Percentiles rank a stretch among this genome's conserved stretches.
phyloP scores from a whole-genome alignment of 2,329 filamentous ascomycete genomes.

The Alternaria tenuissima region DNA sequence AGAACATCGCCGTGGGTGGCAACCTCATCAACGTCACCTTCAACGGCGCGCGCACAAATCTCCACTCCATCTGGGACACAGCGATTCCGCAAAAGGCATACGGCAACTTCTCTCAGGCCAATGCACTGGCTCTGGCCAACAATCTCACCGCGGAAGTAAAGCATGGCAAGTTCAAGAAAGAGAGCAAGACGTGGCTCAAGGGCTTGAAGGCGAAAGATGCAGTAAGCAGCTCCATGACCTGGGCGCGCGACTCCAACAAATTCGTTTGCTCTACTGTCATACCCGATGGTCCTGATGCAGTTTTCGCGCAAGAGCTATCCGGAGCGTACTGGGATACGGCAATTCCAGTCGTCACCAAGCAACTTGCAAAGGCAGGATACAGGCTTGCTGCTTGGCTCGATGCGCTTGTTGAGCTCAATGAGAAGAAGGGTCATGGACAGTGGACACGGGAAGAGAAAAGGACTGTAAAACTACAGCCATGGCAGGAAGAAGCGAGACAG shows the following conservation, averaged over 20 bases:
- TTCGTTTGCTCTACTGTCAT: slow-evolving; percentile 55
- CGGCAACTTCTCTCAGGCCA: slow-evolving; percentile 50
- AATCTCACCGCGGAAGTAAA: slow-evolving; percentile 51
- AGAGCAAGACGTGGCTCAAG: slow-evolving; percentile 46
- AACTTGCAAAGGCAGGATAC: slow-evolving; percentile 55
- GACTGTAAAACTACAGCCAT: slow-evolving; percentile 31
- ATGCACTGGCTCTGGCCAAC: slow-evolving; percentile 51
- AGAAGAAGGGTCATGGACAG: slow-evolving; percentile 19
- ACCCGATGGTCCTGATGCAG: slow-evolving; percentile 48
- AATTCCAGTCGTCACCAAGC: slow-evolving; percentile 51
- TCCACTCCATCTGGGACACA: slow-evolving; percentile 57
- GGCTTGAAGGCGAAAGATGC: slow-evolving; percentile 50
- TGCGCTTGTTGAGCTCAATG: slow-evolving; percentile 33
- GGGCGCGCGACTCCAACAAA: slow-evolving; percentile 55
- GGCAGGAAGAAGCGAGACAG: slow-evolving; percentile 39
- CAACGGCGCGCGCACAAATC: slow-evolving; percentile 51
- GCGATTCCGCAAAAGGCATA: slow-evolving; percentile 54
- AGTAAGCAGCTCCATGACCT: slow-evolving; percentile 49
- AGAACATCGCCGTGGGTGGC: slow-evolving; percentile 56
- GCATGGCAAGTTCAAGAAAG: slow-evolving; percentile 48
- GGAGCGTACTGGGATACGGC: slow-evolving; percentile 48
- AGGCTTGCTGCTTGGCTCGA: slow-evolving; percentile 45
- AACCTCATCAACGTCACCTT: slow-evolving; percentile 57
- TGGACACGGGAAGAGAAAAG: slow-evolving; percentile 21
- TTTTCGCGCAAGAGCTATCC: slow-evolving; percentile 50